Percentiles rank a stretch among this genome's conserved stretches.
These are phyloP conservation scores for Amphichorda felina DNA, from an alignment of 2,329 filamentous ascomycete species.

Conservation along the genomic window DNA sequence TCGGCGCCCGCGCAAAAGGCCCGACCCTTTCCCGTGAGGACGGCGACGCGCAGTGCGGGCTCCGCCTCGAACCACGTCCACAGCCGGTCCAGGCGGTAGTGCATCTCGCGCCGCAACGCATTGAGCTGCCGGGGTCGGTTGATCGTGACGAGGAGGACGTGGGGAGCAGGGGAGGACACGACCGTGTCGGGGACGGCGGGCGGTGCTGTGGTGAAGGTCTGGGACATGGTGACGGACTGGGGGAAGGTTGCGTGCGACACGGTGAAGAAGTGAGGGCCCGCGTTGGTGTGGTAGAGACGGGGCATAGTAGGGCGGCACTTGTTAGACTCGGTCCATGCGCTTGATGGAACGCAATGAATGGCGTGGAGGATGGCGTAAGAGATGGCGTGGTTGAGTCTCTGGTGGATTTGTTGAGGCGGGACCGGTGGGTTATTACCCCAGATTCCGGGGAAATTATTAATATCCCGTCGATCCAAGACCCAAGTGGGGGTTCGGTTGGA, in stretches of 20 bases:
- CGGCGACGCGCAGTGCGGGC: conserved; percentile 45
- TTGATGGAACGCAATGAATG: too few relatives aligned
- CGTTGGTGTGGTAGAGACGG: conserved; percentile 7
- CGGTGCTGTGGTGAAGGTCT: conserved; percentile 20
- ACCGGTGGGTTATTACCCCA: too few relatives aligned
- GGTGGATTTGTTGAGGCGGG: too few relatives aligned
- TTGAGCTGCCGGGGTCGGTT: conserved; percentile 48
- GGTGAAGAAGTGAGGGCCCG: conserved; percentile 9
- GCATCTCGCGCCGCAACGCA: conserved; percentile 35
- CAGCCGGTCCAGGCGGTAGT: conserved; percentile 33
- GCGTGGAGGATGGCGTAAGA: too few relatives aligned
- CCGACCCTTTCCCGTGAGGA: conserved; percentile 50
- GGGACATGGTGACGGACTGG: conserved; percentile 10
- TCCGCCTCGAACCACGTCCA: conserved; percentile 54
- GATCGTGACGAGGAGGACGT: conserved; percentile 48
- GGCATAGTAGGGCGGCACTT: conserved; percentile 4
- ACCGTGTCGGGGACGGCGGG: conserved; percentile 23
- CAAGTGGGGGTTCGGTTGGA: too few relatives aligned
- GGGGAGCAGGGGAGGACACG: conserved; percentile 37
- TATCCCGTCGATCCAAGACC: too few relatives aligned
- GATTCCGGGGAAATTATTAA: too few relatives aligned
- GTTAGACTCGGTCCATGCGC: too few relatives aligned
- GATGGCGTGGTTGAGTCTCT: too few relatives aligned
- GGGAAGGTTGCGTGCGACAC: conserved; percentile 5
- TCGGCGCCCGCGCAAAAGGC: conserved; percentile 61